Conservation (phyloP, 495 filamentous ascomycete genomes). For the Aspergillus heteromorphus region DNA sequence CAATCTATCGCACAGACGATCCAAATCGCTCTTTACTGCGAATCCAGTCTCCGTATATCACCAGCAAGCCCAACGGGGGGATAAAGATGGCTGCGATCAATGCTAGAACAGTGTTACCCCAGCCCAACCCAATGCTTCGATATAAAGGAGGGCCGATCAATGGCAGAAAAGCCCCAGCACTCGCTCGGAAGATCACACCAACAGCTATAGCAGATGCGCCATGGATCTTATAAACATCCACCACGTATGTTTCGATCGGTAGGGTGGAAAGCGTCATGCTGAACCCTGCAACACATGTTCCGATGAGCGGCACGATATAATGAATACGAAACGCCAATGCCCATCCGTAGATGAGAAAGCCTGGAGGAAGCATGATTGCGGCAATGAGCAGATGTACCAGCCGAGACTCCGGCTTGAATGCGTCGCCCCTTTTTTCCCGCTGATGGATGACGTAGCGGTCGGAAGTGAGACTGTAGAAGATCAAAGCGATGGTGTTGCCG, state of each 20-base stretch:
- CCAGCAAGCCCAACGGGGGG: not conserved
- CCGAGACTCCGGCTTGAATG: not conserved
- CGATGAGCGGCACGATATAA: not conserved
- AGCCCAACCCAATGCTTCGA: not conserved
- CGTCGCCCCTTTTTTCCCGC: not conserved
- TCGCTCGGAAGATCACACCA: not conserved
- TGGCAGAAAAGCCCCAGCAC: not conserved
- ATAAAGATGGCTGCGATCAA: not conserved
- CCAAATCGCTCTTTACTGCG: not conserved
- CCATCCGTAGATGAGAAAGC: not conserved
- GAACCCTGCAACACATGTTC: not conserved
- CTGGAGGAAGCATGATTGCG: not conserved
- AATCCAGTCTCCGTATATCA: not conserved
- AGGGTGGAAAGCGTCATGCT: not conserved
- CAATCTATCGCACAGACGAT: not conserved
- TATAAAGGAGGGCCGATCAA: not conserved
- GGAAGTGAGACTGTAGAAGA: not conserved
- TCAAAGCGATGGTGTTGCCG: not conserved
- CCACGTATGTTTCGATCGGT: not conserved
- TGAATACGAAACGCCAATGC: not conserved
- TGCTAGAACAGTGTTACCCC: not conserved
- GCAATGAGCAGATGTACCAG: not conserved
- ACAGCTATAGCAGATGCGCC: not conserved
- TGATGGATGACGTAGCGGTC: not conserved
- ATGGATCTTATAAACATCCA: not conserved